A percentile compares a stretch with the other conserved stretches of the same genome.
phyloP scores from a whole-genome alignment of 352 stramenopile species.

The Thalassiosira livingstoniorum region DNA sequence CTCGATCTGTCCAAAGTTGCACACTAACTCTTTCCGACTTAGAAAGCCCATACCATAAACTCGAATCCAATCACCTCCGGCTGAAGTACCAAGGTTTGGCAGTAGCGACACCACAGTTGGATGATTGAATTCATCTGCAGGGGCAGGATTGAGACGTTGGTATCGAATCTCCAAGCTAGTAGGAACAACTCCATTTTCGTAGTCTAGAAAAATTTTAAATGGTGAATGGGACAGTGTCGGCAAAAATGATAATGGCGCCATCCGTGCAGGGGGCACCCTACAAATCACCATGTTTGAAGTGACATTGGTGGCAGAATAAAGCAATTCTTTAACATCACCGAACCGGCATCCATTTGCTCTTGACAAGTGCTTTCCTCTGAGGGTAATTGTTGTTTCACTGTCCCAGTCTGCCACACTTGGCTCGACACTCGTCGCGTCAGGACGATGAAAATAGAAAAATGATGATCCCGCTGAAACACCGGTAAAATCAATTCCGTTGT shows the following conservation, averaged over 20 bases:
- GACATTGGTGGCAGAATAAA: conserved; percentile 47
- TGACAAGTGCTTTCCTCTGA: conserved; percentile 58
- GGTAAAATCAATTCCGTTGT: conserved; percentile 70
- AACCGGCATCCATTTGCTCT: conserved; percentile 53
- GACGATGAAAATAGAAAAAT: conserved; percentile 55
- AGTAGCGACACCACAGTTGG: conserved; percentile 42
- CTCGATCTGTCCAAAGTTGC: conserved; percentile 52
- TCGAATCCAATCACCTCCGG: conserved; percentile 52
- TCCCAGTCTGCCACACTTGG: conserved; percentile 51
- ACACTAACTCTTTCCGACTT: conserved; percentile 58
- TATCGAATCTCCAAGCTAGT: conserved; percentile 64
- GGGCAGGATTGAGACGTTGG: conserved; percentile 5
- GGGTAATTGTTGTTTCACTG: conserved; percentile 51
- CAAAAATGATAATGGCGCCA: conserved; percentile 24
- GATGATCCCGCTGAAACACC: neutral
- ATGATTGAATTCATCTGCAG: conserved; percentile 27
- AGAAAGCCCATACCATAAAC: conserved; percentile 64
- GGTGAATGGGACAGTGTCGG: conserved; percentile 24
- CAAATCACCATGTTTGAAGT: conserved; percentile 52
- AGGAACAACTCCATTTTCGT: conserved; percentile 61
- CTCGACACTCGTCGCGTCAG: conserved; percentile 52
- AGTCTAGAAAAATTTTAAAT: conserved; percentile 49
- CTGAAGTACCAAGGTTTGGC: conserved; percentile 50
- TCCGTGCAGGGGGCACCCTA: conserved; percentile 41
- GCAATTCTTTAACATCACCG: conserved; percentile 51